Base-by-base conservation (phyloP, 805 yeast species). In the Cyberlindnera sargentensis region DNA sequence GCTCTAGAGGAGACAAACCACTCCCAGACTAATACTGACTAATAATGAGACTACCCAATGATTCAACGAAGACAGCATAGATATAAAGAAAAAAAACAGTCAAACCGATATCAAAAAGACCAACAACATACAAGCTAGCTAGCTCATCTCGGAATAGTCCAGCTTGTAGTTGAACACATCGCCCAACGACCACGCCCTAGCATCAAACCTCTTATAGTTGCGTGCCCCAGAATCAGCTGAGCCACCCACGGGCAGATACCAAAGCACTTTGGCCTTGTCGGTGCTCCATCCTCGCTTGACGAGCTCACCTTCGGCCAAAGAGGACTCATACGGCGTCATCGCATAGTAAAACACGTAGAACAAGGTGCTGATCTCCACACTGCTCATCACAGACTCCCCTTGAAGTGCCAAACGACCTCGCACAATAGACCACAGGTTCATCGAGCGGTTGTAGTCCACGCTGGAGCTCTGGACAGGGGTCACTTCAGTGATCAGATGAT, bases 331-430 rank as follows among this genome's bases (percentile, higher is more conserved):
- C 9, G 84, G 72, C 23, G 84, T 84, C 53, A 78, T 80, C 39
- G 68, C 65, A 48, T 86, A 93, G 66, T 93, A 93, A 66, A 89
- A 93, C 35, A 90, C 84, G 69, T 87, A 93, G 55, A 91, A 91
- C 53, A 93, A 66, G 4, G 53, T 48, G 4, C 47, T 46, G 32
- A 46, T 40, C 31, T 53, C 57, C 23, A 55, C 28, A 8, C 34
- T 44, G 11, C 42, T 27, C 34, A 46, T 39, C 20, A 48, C 31
- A n/a, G 27, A 31, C 7, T 31, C 35, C 6, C 25, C 8, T 23
- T 30, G 31, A 2, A 31, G 23, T 6, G 5, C 29, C n/a, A 83
- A 61, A 43, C 69, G 69, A 23, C 68, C 50, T 31, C 88, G 87
- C 46, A 82, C 89, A 56, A 79, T 82, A 15, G 96, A 96, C 67